Base-by-base conservation (phyloP, 148 eudicot genomes). In the Agrostemma githago region DNA sequence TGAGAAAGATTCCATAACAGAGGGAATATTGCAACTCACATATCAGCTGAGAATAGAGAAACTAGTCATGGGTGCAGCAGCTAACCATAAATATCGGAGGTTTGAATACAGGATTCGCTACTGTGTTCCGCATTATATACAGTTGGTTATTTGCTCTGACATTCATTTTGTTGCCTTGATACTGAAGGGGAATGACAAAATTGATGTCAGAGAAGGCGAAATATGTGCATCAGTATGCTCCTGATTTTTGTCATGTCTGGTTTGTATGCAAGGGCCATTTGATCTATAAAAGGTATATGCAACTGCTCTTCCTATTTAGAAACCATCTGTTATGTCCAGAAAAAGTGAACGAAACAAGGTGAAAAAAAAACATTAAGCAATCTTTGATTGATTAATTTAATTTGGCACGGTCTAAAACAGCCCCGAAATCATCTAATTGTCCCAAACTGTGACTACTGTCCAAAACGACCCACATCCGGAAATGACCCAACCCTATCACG, bases 21-120 rank as follows among this genome's bases (percentile, higher is more conserved):
- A 85, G 83, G 98, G 97, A 64, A 88, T 94, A 57, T 83, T 90
- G 69, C 83, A 90, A 63, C 88, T 89, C 73, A 74, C 92, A 76
- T 70, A 80, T 38, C 80, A 80, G 77, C 79, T 88, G 62, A 76
- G 82, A 68, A 90, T 92, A 74, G 74, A 78, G 75, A 87, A 77
- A 79, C 90, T 94, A 74, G 97, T 90, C 53, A 89, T 94, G 92
- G 97, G 98, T 67, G 97, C 88, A 34, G 93, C 96, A 16, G 84
- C 89, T 1, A 85, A 88, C 74, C 80, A 41, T 51, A 80, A 77
- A 54, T 84, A 84, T 79, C 82, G 87, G 20, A 86, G 84, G 98
- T 90, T 77, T 12, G 14, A 8, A 53, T 39, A 60, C 59, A 51
- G 3, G 15, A 26, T 39, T 48, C 46, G 41, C 12, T 72, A 8